Percentiles rank a stretch among this genome's conserved stretches.
phyloP scores from a whole-genome alignment of 1,284 basidiomycete species.

The Vanrija pseudolonga region DNA sequence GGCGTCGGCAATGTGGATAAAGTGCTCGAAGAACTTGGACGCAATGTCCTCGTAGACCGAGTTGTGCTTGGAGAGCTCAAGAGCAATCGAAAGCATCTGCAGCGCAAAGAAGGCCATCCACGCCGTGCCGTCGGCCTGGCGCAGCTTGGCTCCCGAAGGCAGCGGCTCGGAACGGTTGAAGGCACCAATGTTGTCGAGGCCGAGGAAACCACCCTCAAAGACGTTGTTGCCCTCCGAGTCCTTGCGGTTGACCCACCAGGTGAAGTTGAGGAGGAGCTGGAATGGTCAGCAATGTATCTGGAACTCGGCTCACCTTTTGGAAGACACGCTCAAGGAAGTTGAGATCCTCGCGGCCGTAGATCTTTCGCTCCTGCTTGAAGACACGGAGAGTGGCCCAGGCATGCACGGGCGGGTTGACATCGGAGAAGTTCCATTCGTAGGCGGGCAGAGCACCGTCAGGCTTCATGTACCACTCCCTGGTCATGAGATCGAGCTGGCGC shows the following conservation, averaged over 20 bases:
- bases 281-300: conserved; percentile 52
- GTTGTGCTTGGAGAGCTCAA: conserved; percentile 97
- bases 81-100: conserved; percentile 84
- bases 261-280: conserved; percentile 76
- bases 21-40: conserved; percentile 84
- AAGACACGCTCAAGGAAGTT: conserved; percentile 95
- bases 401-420: conserved; percentile 96
- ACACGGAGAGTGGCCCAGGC: conserved; percentile 97
- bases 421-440: conserved; percentile 98
- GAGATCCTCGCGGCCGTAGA: conserved; percentile 85
- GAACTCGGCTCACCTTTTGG: conserved; percentile 60
- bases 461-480: conserved; percentile 97
- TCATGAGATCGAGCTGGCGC: conserved; percentile 93
- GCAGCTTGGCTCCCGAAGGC: conserved; percentile 83
- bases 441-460: conserved; percentile 97
- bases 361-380: conserved; percentile 96
- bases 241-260: conserved; percentile 99
- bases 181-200: conserved; percentile 94
- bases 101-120: conserved; percentile 99
- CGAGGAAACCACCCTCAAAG: conserved; percentile 97
- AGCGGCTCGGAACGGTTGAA: conserved; percentile 98
- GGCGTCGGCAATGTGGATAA: conserved; percentile 93
- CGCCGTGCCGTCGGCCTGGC: conserved; percentile 95
- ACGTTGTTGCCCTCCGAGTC: conserved; percentile 91
- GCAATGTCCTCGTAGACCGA: conserved; percentile 97